A percentile compares a stretch with the other conserved stretches of the same genome.
These are phyloP conservation scores for Sisymbrium altissimum DNA, from an alignment of 345 rosid genomes.

Conservation along the genomic window DNA sequence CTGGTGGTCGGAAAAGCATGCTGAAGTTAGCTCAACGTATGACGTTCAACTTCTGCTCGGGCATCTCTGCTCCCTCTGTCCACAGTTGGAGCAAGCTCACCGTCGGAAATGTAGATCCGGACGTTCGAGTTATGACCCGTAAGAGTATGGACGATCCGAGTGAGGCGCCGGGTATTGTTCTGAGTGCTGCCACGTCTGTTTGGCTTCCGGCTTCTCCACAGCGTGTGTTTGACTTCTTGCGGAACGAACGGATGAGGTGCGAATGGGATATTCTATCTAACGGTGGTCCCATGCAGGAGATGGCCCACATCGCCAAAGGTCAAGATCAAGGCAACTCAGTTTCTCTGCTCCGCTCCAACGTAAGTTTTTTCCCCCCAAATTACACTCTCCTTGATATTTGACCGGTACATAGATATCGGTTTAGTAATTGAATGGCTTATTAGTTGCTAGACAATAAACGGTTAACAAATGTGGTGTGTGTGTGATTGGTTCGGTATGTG, in stretches of 20 bases:
- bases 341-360: conserved; percentile 56
- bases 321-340: conserved; percentile 64
- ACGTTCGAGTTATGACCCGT: conserved; percentile 59
- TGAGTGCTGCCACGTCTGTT: conserved; percentile 66
- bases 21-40: conserved; percentile 63
- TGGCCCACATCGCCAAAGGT: conserved; percentile 61
- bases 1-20: conserved; percentile 57
- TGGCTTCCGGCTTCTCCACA: conserved; percentile 61
- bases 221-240: conserved; percentile 53
- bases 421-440: not conserved
- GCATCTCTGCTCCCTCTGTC: conserved; percentile 50
- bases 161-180: conserved; percentile 59
- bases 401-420: not conserved
- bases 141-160: conserved; percentile 59
- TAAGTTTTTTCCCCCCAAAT: conserved; percentile 10
- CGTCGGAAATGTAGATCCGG: conserved; percentile 51
- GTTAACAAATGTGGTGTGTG: not conserved
- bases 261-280: conserved; percentile 70
- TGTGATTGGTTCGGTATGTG: conserved; percentile 23
- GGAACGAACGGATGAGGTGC: conserved; percentile 51
- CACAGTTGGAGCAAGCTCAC: conserved; percentile 55
- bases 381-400: not conserved
- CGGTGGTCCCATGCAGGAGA: conserved; percentile 63
- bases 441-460: not conserved
- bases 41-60: conserved; percentile 58